Conservation (phyloP, 257 asterid species). For the Solanum ahanhuiri region DNA sequence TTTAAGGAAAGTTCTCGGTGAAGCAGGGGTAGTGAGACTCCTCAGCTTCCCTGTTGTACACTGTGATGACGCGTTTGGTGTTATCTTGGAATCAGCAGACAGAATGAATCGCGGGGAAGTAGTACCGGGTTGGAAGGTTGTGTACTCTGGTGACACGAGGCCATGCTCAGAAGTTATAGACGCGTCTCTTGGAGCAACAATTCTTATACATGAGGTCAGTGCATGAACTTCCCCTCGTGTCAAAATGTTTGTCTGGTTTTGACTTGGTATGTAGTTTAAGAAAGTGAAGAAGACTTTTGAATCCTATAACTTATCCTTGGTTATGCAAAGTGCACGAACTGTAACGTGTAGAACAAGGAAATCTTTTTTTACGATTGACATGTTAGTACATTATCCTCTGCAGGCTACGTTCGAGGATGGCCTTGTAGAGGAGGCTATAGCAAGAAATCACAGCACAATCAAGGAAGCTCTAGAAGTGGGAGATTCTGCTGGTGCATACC, state of each 20-base stretch:
- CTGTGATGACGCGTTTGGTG: slow-evolving; percentile 79
- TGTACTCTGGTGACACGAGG: slow-evolving; percentile 92
- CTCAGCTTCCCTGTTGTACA: slow-evolving; percentile 75
- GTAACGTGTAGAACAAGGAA: slow-evolving; percentile 23
- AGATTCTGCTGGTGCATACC: slow-evolving; percentile 64
- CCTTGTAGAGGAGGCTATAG: not conserved
- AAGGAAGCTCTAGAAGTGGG: slow-evolving; percentile 77
- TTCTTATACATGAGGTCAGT: slow-evolving; percentile 72
- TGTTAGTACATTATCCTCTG: not conserved
- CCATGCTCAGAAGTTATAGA: slow-evolving; percentile 72
- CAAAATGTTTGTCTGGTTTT: not conserved
- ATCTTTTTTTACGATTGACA: not conserved
- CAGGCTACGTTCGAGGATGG: not conserved
- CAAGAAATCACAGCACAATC: slow-evolving; percentile 54
- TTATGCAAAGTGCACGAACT: not conserved
- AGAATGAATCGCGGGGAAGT: slow-evolving; percentile 49
- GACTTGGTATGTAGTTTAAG: not conserved
- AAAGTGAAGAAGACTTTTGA: too few relatives aligned
- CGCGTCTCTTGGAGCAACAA: slow-evolving; percentile 69
- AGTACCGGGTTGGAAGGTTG: slow-evolving; percentile 82
- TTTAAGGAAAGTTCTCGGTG: slow-evolving; percentile 36
- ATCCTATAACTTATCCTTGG: not conserved
- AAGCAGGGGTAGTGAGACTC: slow-evolving; percentile 58
- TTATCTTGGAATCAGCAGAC: slow-evolving; percentile 43
- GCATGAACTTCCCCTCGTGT: not conserved